Base-by-base conservation (phyloP, 148 eudicot species). In the Rhododendron ovatum region DNA sequence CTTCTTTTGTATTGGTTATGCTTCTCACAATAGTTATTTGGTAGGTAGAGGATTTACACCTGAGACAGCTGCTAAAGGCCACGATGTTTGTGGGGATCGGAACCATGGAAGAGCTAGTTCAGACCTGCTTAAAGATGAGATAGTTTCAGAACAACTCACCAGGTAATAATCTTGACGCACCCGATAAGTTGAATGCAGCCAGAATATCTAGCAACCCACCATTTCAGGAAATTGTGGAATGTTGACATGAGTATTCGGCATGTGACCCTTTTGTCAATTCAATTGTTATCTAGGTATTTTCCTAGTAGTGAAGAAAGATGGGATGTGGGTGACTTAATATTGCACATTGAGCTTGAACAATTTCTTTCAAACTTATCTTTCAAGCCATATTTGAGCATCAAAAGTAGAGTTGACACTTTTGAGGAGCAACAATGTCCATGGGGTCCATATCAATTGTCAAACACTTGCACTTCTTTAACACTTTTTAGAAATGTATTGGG, bases 141-240 rank as follows among this genome's bases (percentile, higher is more conserved):
- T 97, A 86, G 95, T 97, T 71, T 97, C 98, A 75, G 98, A 97
- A 89, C 98, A 97, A 84, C 95, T 97, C 67, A 97, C 98, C 86
- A 94, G 98, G 98, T 95, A 90, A 37, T 80, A 11, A 15, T 6
- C n/a, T 81, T 61, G 28, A 57, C 12, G 24, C 73, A 18, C 50
- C 35, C 11, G 10, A 17, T 51, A 78, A 86, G 53, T 39, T 76
- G 15, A 61, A 48, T 84, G 45, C 26, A 47, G 43, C 43, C 43
- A 41, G 24, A 22, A 45, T 18, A 50, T 35, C 4, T 78, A 84
- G 30, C 35, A 84, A 59, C 45, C 75, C 3, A 30, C 59, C 43
- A 17, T 83, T 51, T 67, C 47, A 3, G 78, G 39, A 39, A 13
- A 26, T 67, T 41, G 69, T 63, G 53, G 35, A 15, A 61, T 24